phyloP scores from a whole-genome alignment of 441 rosid genomes.

The Euphorbia schlechtendalii region DNA sequence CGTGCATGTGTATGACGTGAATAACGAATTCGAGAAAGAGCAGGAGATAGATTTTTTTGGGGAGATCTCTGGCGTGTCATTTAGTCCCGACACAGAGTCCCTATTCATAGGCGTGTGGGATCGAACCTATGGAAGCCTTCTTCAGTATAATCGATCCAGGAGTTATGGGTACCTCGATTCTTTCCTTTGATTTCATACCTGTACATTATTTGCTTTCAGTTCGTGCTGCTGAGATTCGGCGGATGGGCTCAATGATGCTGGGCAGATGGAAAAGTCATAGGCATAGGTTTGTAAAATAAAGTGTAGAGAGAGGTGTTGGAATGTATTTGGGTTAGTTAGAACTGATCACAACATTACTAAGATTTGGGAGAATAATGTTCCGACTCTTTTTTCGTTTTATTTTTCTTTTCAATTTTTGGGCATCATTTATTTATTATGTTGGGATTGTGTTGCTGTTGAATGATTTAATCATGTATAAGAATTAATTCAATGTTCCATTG shows the following conservation, averaged over 20 bases:
- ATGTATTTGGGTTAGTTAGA: slow-evolving; percentile 12
- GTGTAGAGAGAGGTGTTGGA: slow-evolving; percentile 3
- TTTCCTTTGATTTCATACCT: slow-evolving; percentile 25
- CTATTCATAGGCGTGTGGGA: slow-evolving; percentile 53
- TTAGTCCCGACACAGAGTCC: slow-evolving; percentile 54
- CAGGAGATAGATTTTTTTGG: slow-evolving; percentile 61
- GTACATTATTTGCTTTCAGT: too few relatives aligned
- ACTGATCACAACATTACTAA: slow-evolving; percentile 4
- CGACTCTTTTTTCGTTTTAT: too few relatives aligned
- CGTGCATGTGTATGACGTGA: slow-evolving; percentile 44
- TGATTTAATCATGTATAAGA: neutral
- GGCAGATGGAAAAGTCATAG: neutral
- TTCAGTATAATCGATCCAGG: slow-evolving; percentile 44
- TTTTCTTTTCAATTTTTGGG: neutral
- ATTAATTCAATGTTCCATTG: neutral
- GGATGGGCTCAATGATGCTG: slow-evolving; percentile 13
- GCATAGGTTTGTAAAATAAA: slow-evolving; percentile 18
- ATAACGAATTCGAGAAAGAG: slow-evolving; percentile 42
- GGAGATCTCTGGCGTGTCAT: slow-evolving; percentile 49
- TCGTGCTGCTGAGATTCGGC: too few relatives aligned
- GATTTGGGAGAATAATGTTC: neutral
- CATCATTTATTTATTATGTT: neutral
- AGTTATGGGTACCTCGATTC: slow-evolving; percentile 34
- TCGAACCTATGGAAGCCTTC: slow-evolving; percentile 58
- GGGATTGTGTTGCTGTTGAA: neutral